Percentiles rank a stretch among this genome's conserved stretches.
Conservation (phyloP, 2,329 filamentous ascomycete species). For the Aspergillus costaricaensis region DNA sequence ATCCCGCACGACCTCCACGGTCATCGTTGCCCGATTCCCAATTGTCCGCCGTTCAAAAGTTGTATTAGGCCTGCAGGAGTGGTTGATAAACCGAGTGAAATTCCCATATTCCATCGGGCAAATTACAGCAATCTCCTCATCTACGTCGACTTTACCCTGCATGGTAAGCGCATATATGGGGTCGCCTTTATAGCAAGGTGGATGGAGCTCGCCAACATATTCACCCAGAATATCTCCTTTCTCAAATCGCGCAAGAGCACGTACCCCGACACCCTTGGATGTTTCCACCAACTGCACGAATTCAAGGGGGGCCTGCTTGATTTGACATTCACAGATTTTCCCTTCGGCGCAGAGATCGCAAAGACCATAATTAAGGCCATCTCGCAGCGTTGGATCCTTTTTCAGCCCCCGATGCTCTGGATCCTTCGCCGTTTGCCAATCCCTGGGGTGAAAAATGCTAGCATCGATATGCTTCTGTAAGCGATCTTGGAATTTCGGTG, state of each 20-base stretch:
- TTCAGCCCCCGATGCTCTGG: too few relatives aligned
- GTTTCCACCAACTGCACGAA: slow-evolving; percentile 29
- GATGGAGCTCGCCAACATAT: slow-evolving; percentile 26
- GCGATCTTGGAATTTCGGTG: slow-evolving; percentile 10
- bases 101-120: slow-evolving; percentile 29
- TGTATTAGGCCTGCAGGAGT: slow-evolving; percentile 35
- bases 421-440: background rate
- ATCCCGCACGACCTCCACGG: slow-evolving; percentile 25
- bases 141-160: background rate
- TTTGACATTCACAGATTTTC: slow-evolving; percentile 24
- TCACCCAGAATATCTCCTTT: slow-evolving; percentile 22
- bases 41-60: slow-evolving; percentile 21
- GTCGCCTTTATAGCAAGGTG: slow-evolving; percentile 9
- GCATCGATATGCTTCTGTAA: slow-evolving; percentile 20
- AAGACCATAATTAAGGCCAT: slow-evolving; percentile 7
- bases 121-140: slow-evolving; percentile 13
- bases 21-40: slow-evolving; percentile 25
- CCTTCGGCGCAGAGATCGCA: slow-evolving; percentile 24
- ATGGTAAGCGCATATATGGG: slow-evolving; percentile 23
- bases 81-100: slow-evolving; percentile 41
- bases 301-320: slow-evolving; percentile 30
- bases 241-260: slow-evolving; percentile 29
- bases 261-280: slow-evolving; percentile 35
- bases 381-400: slow-evolving; percentile 20
- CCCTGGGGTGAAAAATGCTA: slow-evolving; percentile 12